Conservation (phyloP, 164 flowering plant species). For the Santalum album region DNA sequence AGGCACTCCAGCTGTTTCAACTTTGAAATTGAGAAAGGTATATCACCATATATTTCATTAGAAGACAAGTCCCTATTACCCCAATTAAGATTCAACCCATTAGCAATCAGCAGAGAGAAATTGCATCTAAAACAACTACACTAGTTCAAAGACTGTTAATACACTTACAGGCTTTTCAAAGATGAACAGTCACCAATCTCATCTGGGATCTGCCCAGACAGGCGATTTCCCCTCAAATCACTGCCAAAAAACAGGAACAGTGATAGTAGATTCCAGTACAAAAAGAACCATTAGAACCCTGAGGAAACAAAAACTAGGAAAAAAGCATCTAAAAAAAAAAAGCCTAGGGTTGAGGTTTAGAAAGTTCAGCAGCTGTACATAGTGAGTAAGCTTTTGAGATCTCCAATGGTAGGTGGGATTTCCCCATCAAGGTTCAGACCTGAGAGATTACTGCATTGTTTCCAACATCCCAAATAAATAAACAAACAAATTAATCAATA, state of each 20-base stretch:
- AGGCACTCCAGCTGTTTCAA: slow-evolving; percentile 60
- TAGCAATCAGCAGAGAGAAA: neutral
- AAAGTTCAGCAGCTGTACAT: slow-evolving; percentile 26
- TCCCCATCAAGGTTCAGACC: slow-evolving; percentile 87
- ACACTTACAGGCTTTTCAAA: slow-evolving; percentile 56
- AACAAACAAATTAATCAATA: neutral
- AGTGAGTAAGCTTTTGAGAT: slow-evolving; percentile 39
- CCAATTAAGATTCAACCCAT: neutral
- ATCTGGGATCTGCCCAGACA: slow-evolving; percentile 81
- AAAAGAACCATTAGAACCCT: neutral
- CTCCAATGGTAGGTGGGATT: slow-evolving; percentile 70
- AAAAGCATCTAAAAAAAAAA: neutral
- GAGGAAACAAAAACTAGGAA: slow-evolving; percentile 4
- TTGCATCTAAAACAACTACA: neutral
- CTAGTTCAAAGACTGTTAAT: no score
- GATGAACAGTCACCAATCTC: slow-evolving; percentile 76
- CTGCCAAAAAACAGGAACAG: slow-evolving; percentile 21
- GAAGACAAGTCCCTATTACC: slow-evolving; percentile 64
- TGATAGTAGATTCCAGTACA: neutral
- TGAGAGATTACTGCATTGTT: slow-evolving; percentile 65
- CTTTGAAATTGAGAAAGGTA: slow-evolving; percentile 84
- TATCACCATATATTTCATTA: slow-evolving; percentile 64
- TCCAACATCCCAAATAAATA: slow-evolving; percentile 4
- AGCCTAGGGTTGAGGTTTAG: neutral
- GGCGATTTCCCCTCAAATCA: slow-evolving; percentile 54